Base-by-base conservation (phyloP, 2,329 filamentous ascomycete genomes). In the Parafenestella ontariensis region DNA sequence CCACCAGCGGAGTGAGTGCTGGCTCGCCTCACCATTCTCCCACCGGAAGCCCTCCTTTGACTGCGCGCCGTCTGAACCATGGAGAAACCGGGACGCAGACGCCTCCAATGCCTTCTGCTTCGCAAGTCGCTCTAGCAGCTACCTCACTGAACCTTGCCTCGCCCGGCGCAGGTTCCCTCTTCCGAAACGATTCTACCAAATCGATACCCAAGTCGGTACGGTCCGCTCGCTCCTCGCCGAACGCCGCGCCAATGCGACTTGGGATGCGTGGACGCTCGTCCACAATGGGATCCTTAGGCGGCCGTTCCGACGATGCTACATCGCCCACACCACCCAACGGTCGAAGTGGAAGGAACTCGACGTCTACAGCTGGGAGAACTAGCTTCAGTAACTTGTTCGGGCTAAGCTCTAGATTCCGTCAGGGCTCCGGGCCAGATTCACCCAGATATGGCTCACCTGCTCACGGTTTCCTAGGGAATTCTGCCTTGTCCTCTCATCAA, bases 351-450 rank as follows among this genome's bases (percentile, higher is more conserved):
- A 84, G 92, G 46, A 93, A 87, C 5, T 96, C 93, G 1, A 91
- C 89, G 1, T 96, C 92, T 0, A 34, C 31, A 34, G 83, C 79
- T n/a, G 92, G 93, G 5, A 86, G 95, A 49, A 95, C 93, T 76
- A 98, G 94, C 76, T 92, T 99, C 66, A 92, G 93, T 48, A 95
- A 96, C 63, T 80, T 98, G 18, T 87, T 99, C 66, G 89, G 87
- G 13, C 79, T 97, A 29, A 82, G 85, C 18, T 84, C 87, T 59
- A 86, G 93, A 59, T 83, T 96, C 55, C 86, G 94, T 44, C 90
- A 96, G 68, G 91, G 91, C 64, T 90, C 90, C 0, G 92, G 96
- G 43, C 84, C 89, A 5, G 79, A 85, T 36, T 83, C 83, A 44
- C 83, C 74, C 9, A 57, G 66, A 15, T 86, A 91, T 68, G 88